Evolutionary conservation across 2,329 filamentous ascomycete species (phyloP).

Genomic region (Fusarium nematophilum): DNA sequence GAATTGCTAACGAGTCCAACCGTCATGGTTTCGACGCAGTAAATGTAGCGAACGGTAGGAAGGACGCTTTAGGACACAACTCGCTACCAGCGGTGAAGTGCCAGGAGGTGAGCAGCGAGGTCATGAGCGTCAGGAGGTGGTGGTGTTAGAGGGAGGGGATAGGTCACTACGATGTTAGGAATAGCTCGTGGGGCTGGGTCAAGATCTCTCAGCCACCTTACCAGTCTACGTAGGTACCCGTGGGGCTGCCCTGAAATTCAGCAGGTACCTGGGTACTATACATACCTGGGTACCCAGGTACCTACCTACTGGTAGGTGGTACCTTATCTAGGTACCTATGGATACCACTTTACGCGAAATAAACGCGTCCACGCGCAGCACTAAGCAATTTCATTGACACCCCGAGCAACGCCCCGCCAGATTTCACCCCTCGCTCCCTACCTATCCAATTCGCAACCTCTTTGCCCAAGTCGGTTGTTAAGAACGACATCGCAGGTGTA

Average conservation of each 20-base stretch:
- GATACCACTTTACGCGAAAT: conserved; percentile 44
- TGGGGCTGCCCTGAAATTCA: no score
- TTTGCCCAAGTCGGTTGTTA: conserved; percentile 16
- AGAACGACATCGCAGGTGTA: conserved; percentile 16
- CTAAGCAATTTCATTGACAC: conserved; percentile 24
- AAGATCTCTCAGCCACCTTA: conserved; percentile 1
- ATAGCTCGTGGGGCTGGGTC: conserved; percentile 12
- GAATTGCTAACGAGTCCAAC: conserved; percentile 60
- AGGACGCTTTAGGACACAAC: not conserved
- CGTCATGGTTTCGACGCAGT: conserved; percentile 55
- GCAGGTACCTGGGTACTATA: no score
- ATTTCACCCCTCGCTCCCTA: conserved; percentile 31
- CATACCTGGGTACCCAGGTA: not conserved
- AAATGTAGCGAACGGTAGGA: not conserved
- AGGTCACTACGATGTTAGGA: conserved; percentile 31
- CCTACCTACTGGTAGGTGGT: not conserved
- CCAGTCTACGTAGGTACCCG: no score
- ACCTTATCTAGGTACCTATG: not conserved
- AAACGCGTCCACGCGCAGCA: conserved; percentile 36
- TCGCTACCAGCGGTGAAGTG: not conserved
- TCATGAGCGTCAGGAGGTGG: conserved; percentile 7
- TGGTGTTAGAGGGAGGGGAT: conserved; percentile 4
- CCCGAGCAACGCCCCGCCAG: conserved; percentile 33
- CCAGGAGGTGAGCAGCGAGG: conserved; percentile 3
- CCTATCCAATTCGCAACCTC: conserved; percentile 11